phyloP scores from a whole-genome alignment of 2,329 filamentous ascomycete species.

The Aureobasidium sp. region DNA sequence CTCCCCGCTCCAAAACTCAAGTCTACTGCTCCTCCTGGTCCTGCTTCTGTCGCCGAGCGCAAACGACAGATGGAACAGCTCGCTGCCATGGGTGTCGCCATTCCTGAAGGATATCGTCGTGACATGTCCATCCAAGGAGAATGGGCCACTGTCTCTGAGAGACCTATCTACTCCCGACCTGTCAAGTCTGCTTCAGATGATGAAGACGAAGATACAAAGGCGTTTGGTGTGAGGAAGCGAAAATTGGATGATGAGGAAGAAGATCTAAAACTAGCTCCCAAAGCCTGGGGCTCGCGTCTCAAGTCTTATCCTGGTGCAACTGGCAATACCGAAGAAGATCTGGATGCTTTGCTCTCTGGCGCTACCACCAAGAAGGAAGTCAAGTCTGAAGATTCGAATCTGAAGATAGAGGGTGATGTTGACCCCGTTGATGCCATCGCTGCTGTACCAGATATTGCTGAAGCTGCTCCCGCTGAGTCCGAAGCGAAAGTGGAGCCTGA shows the following conservation, averaged over 20 bases:
- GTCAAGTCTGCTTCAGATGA: conserved; percentile 32
- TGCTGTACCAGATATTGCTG: conserved; percentile 18
- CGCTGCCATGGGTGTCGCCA: conserved; percentile 73
- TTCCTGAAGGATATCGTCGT: conserved; percentile 68
- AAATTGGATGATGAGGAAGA: conserved; percentile 53
- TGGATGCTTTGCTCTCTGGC: conserved; percentile 50
- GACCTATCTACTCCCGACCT: conserved; percentile 21
- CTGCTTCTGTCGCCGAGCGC: conserved; percentile 55
- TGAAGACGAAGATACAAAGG: conserved; percentile 34
- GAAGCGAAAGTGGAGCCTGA: conserved; percentile 3
- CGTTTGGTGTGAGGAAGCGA: conserved; percentile 55
- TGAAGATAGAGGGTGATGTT: conserved; percentile 26
- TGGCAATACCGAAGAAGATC: conserved; percentile 44
- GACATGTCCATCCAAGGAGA: conserved; percentile 85
- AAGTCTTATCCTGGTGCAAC: conserved; percentile 37
- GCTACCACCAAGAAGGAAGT: conserved; percentile 24
- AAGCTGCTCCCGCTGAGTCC: not conserved
- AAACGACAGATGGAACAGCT: conserved; percentile 83
- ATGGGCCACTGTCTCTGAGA: conserved; percentile 64
- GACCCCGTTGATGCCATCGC: conserved; percentile 25
- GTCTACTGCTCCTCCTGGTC: conserved; percentile 25
- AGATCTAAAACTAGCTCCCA: conserved; percentile 39
- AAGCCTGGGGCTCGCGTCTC: conserved; percentile 39
- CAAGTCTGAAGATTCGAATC: conserved; percentile 25
- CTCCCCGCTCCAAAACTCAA: conserved; percentile 25